A percentile compares a stretch with the other conserved stretches of the same genome.
These are phyloP conservation scores for Rhizopogon vesiculosus DNA, from an alignment of 768 basidiomycete genomes.

Conservation along the genomic window DNA sequence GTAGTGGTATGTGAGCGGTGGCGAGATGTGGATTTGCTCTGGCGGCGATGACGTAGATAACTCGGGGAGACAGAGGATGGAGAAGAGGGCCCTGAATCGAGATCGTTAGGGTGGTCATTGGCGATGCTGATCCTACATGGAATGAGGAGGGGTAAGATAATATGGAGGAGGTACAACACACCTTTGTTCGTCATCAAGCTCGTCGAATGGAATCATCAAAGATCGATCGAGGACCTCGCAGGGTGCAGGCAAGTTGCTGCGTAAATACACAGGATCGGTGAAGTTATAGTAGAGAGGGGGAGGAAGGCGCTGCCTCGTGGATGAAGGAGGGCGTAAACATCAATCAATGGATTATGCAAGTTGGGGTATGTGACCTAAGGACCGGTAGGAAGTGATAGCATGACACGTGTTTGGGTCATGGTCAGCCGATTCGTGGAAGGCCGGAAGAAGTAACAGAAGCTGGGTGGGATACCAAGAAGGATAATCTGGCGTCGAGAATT, in stretches of 20 bases:
- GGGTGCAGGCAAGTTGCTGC: conserved; percentile 2
- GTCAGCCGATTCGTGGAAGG: conserved; percentile 11
- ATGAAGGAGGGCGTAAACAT: conserved; percentile 11
- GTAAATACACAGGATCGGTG: conserved; percentile 1
- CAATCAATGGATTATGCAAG: conserved; percentile 8
- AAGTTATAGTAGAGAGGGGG: conserved; percentile 1
- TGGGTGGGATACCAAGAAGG: background rate
- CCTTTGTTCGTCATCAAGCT: conserved; percentile 27
- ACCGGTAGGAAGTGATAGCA: conserved; percentile 10
- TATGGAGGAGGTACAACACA: conserved; percentile 1
- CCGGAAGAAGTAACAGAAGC: background rate
- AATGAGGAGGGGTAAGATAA: background rate
- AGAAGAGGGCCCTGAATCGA: conserved; percentile 26
- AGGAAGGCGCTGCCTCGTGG: conserved; percentile 21
- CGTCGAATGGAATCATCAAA: conserved; percentile 19
- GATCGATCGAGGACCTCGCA: conserved; percentile 8
- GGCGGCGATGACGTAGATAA: conserved; percentile 13
- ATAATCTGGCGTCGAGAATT: background rate
- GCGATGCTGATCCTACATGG: conserved; percentile 18
- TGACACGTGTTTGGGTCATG: conserved; percentile 24
- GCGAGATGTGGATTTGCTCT: conserved; percentile 22
- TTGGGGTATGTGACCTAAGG: conserved; percentile 7
- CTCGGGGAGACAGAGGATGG: conserved; percentile 15
- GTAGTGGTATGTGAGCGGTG: conserved; percentile 21
- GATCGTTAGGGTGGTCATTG: conserved; percentile 23